phyloP scores from a whole-genome alignment of 1,284 basidiomycete genomes.

The Cryptococcus floricola region DNA sequence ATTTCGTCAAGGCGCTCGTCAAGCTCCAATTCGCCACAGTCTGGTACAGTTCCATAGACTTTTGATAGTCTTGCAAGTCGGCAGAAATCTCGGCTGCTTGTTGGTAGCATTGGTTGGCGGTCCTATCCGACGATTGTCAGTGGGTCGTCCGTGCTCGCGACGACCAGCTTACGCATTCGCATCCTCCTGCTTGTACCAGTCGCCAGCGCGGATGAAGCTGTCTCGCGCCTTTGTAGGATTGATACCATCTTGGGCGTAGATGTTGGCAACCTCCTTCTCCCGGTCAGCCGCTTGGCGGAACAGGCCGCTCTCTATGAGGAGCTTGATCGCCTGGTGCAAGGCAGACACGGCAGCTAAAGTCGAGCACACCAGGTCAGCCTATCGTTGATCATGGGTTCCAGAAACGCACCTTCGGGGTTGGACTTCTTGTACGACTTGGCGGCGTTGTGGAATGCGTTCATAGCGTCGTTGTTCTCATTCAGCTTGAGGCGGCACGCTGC shows the following conservation, averaged over 20 bases:
- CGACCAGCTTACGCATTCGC: conserved; percentile 73
- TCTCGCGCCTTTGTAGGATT: conserved; percentile 64
- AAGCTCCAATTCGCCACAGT: conserved; percentile 85
- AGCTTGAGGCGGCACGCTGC: conserved; percentile 85
- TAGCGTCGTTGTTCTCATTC: conserved; percentile 84
- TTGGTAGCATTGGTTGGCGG: conserved; percentile 92
- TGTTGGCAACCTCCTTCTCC: conserved; percentile 93
- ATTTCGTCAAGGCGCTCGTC: conserved; percentile 83
- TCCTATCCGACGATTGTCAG: conserved; percentile 55
- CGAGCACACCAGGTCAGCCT: conserved; percentile 7
- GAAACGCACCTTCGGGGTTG: conserved; percentile 68
- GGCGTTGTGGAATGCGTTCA: conserved; percentile 95
- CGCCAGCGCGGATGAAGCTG: conserved; percentile 86
- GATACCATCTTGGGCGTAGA: conserved; percentile 68
- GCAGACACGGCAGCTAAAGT: conserved; percentile 80
- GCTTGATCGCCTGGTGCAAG: conserved; percentile 77
- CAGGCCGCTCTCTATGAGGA: conserved; percentile 77
- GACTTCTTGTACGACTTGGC: conserved; percentile 89
- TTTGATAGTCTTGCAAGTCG: conserved; percentile 76
- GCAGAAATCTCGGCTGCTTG: conserved; percentile 94
- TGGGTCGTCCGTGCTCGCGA: no score
- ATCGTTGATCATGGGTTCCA: not conserved
- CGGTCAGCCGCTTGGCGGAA: conserved; percentile 97
- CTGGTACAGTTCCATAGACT: conserved; percentile 83
- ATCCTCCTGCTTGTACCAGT: conserved; percentile 97